Evolutionary conservation across 805 yeast genomes (phyloP).

Genomic region (Wickerhamomyces strasburgensis): DNA sequence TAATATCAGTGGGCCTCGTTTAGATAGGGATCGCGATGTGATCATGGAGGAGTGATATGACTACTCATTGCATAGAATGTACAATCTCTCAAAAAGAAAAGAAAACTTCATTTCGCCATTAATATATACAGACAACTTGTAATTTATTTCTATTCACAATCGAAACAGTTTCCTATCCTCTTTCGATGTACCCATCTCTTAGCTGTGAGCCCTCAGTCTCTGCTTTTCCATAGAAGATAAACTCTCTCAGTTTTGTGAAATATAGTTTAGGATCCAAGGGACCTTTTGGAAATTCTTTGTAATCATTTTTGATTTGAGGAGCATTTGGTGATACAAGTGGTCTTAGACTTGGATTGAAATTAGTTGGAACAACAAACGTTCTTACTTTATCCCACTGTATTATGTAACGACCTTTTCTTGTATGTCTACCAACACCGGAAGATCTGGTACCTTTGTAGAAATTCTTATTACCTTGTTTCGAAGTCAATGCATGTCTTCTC

Average conservation of each 20-base stretch:
- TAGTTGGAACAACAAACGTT: slow-evolving; percentile 77
- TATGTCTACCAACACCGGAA: slow-evolving; percentile 82
- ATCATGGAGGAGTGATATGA: slow-evolving; percentile 21
- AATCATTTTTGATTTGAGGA: slow-evolving; percentile 65
- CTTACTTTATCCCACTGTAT: slow-evolving; percentile 84
- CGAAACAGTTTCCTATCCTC: slow-evolving; percentile 29
- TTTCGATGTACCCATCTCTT: slow-evolving; percentile 24
- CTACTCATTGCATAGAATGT: too few relatives aligned
- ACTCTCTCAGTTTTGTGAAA: slow-evolving; percentile 67
- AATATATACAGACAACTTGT: too few relatives aligned
- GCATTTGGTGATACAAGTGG: slow-evolving; percentile 75
- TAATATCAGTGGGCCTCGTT: slow-evolving; percentile 4
- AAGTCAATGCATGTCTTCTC: slow-evolving; percentile 76
- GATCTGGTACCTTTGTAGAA: slow-evolving; percentile 96
- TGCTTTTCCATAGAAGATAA: slow-evolving; percentile 64
- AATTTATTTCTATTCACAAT: too few relatives aligned
- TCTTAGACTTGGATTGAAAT: slow-evolving; percentile 43
- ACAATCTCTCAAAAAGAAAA: too few relatives aligned
- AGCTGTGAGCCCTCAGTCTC: slow-evolving; percentile 30
- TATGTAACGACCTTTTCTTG: slow-evolving; percentile 67
- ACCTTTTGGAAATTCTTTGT: slow-evolving; percentile 64
- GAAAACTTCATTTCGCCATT: too few relatives aligned
- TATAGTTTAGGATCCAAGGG: slow-evolving; percentile 71
- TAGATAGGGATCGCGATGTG: slow-evolving; percentile 21
- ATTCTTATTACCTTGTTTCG: slow-evolving; percentile 92